Percentiles rank a stretch among this genome's conserved stretches.
These are phyloP conservation scores for Ophiosphaerella korrae DNA, from an alignment of 2,329 filamentous ascomycete genomes.

Conservation along the genomic window DNA sequence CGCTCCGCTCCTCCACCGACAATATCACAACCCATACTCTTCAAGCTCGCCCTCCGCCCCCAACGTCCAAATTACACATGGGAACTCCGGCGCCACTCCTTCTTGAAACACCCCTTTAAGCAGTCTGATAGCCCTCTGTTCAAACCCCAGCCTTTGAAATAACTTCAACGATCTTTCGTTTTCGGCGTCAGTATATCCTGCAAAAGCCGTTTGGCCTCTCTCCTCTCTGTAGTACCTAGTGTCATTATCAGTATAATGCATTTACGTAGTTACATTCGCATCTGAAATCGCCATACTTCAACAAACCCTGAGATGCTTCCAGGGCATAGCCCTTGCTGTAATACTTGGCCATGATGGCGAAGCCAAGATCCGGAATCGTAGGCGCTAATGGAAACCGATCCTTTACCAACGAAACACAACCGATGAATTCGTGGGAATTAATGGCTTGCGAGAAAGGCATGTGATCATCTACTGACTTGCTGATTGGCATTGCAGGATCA, in stretches of 20 bases:
- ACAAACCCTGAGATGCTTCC: slow-evolving; percentile 19
- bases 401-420: slow-evolving; percentile 30
- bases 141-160: slow-evolving; percentile 26
- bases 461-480: too few relatives aligned
- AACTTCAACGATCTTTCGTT: slow-evolving; percentile 25
- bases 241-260: background rate
- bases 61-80: slow-evolving; percentile 15
- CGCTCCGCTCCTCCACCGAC: too few relatives aligned
- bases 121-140: slow-evolving; percentile 14
- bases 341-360: slow-evolving; percentile 11
- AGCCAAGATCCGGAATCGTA: slow-evolving; percentile 29
- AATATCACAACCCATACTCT: background rate
- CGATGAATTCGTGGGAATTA: slow-evolving; percentile 10
- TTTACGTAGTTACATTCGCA: background rate
- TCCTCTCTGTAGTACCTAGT: slow-evolving; percentile 1
- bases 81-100: background rate
- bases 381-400: slow-evolving; percentile 23
- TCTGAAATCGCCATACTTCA: slow-evolving; percentile 7
- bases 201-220: slow-evolving; percentile 12
- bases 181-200: slow-evolving; percentile 18
- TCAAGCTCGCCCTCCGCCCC: slow-evolving; percentile 2
- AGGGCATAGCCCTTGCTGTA: slow-evolving; percentile 27
- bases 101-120: slow-evolving; percentile 10
- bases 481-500: background rate
- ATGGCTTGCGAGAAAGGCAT: background rate